A percentile compares a stretch with the other conserved stretches of the same genome.
Evolutionary conservation across 2,329 filamentous ascomycete species (phyloP).

Genomic region (Fusarium sp.): DNA sequence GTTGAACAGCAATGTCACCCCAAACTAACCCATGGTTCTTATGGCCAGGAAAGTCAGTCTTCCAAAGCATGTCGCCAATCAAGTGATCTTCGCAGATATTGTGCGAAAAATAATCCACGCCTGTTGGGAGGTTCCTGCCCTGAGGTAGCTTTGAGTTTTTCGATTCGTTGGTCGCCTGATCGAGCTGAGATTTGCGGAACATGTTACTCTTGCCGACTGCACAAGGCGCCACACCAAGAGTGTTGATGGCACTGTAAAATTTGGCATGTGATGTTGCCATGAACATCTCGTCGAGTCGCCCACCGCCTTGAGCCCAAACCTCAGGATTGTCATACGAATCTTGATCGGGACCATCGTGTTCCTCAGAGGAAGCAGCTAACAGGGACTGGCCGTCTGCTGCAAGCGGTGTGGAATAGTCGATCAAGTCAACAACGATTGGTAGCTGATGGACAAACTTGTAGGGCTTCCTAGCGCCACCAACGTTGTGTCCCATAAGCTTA

Average conservation of each 20-base stretch:
- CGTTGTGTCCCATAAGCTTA: constrained; percentile 77
- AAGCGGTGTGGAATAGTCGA: constrained; percentile 44
- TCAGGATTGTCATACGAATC: constrained; percentile 44
- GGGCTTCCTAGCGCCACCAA: constrained; percentile 62
- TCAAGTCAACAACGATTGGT: constrained; percentile 86
- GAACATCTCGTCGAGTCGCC: constrained; percentile 92
- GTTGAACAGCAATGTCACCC: constrained; percentile 90
- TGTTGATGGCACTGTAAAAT: constrained; percentile 98
- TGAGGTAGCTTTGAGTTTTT: constrained; percentile 59
- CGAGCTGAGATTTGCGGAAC: constrained; percentile 92
- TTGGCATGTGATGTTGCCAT: constrained; percentile 95
- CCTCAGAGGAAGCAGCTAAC: constrained; percentile 52
- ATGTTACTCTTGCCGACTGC: constrained; percentile 98
- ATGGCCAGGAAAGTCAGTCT: constrained; percentile 71
- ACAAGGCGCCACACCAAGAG: constrained; percentile 89
- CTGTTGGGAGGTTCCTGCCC: constrained; percentile 63
- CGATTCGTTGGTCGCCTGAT: constrained; percentile 72
- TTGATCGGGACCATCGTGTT: constrained; percentile 38
- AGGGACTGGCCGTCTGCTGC: constrained; percentile 46
- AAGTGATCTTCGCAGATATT: constrained; percentile 99
- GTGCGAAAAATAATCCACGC: constrained; percentile 92
- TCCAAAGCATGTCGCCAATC: constrained; percentile 93
- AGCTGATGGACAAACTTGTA: constrained; percentile 97
- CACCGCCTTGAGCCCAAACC: constrained; percentile 69
- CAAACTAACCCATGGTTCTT: constrained; percentile 86